Conservation (phyloP, 345 rosid species). For the Eucalyptus pauciflora region DNA sequence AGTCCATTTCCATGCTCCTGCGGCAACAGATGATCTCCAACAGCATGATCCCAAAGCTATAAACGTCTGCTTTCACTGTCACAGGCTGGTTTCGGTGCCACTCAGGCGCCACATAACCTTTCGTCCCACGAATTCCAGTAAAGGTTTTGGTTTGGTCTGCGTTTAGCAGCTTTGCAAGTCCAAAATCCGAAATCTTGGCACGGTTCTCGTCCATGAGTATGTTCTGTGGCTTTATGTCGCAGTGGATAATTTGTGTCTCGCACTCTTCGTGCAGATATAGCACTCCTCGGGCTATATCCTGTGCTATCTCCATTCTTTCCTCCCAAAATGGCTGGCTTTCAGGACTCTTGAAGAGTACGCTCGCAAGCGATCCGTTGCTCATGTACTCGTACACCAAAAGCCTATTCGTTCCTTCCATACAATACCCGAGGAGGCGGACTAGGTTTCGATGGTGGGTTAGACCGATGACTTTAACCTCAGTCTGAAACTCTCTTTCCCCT, state of each 20-base stretch:
- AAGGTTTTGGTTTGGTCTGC: conserved; percentile 11
- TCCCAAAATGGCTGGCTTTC: neutral
- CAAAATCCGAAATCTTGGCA: conserved; percentile 10
- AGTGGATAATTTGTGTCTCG: conserved; percentile 10
- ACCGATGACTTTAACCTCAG: conserved; percentile 5
- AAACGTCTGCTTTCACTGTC: conserved; percentile 11
- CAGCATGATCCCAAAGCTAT: conserved; percentile 17
- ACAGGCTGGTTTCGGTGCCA: conserved; percentile 8
- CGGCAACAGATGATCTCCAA: conserved; percentile 6
- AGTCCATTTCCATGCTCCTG: neutral
- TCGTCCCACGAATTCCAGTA: conserved; percentile 6
- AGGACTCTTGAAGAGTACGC: neutral
- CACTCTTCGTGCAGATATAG: conserved; percentile 7
- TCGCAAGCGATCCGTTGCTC: conserved; percentile 12
- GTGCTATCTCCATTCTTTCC: conserved; percentile 3
- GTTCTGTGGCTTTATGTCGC: conserved; percentile 17
- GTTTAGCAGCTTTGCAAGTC: neutral
- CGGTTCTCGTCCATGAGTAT: conserved; percentile 2
- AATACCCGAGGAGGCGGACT: conserved; percentile 7
- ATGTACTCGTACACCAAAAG: conserved; percentile 15
- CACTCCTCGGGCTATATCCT: conserved; percentile 6
- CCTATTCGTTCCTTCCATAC: conserved; percentile 2
- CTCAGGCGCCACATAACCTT: conserved; percentile 12
- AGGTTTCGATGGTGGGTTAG: conserved; percentile 14
- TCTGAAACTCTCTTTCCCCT: conserved; percentile 12